Conservation (phyloP, 78 protist species). For the Dictyostelium purpureum region DNA sequence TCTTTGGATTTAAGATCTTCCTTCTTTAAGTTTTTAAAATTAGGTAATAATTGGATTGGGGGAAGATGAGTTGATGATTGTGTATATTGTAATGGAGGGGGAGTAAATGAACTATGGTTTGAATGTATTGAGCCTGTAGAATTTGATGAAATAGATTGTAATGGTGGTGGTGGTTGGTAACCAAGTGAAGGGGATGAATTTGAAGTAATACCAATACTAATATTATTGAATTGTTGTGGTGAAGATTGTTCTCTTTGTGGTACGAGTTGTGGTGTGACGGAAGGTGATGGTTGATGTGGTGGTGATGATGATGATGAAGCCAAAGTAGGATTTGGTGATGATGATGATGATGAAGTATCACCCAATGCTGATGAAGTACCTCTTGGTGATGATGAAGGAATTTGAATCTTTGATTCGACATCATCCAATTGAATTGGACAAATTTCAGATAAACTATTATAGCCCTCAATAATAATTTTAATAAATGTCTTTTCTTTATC, state of each 20-base stretch:
- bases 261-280: neutral
- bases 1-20: neutral
- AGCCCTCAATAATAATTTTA: constrained; percentile 11
- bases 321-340: neutral
- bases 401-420: constrained; percentile 5
- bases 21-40: neutral
- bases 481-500: constrained; percentile 42
- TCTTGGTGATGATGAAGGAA: neutral
- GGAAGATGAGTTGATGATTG: neutral
- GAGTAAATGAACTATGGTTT: neutral
- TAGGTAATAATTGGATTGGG: neutral
- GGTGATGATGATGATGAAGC: neutral
- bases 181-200: neutral
- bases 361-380: neutral
- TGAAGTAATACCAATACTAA: too few species aligned
- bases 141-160: neutral
- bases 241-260: neutral
- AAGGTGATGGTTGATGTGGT: constrained; percentile 12
- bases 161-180: neutral
- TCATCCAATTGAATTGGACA: constrained; percentile 17
- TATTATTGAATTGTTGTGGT: too few species aligned
- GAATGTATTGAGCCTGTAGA: neutral
- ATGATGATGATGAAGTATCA: neutral
- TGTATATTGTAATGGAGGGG: constrained; percentile 14
- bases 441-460: neutral